phyloP scores from a whole-genome alignment of 352 stramenopile species.

The Phytopythium kandeliae region DNA sequence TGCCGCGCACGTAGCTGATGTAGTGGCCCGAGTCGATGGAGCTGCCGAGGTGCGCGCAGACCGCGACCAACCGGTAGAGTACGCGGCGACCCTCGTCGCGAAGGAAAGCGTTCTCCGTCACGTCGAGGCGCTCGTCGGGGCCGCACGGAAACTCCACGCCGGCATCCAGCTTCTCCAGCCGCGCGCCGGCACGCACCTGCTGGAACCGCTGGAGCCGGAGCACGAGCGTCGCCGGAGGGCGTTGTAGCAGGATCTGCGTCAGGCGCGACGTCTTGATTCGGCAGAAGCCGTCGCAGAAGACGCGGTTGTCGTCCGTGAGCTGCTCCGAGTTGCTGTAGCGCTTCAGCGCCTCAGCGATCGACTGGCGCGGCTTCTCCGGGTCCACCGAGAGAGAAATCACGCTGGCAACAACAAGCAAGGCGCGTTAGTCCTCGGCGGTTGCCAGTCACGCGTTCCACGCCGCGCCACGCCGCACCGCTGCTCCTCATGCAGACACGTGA shows the following conservation, averaged over 20 bases:
- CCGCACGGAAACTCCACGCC: constrained; percentile 54
- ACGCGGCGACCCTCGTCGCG: constrained; percentile 32
- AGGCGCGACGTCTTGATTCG: constrained; percentile 55
- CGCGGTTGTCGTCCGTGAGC: constrained; percentile 53
- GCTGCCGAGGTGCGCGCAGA: constrained; percentile 66
- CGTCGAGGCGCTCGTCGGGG: constrained; percentile 32
- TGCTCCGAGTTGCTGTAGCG: constrained; percentile 48
- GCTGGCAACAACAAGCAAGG: too few species aligned
- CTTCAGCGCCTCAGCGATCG: constrained; percentile 48
- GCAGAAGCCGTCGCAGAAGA: constrained; percentile 68
- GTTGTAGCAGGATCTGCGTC: constrained; percentile 71
- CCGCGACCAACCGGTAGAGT: constrained; percentile 51
- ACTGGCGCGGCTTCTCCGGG: constrained; percentile 28
- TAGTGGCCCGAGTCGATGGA: constrained; percentile 71
- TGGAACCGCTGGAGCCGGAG: constrained; percentile 73
- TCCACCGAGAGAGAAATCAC: constrained; percentile 58
- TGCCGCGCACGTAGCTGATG: constrained; percentile 44
- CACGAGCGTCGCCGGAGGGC: constrained; percentile 40
- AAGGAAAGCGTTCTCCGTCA: constrained; percentile 65
- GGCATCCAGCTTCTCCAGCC: constrained; percentile 47
- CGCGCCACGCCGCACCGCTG: constrained; percentile 18
- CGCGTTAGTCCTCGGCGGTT: too few species aligned
- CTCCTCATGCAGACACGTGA: constrained; percentile 73
- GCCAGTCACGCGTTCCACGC: too few species aligned
- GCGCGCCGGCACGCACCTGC: constrained; percentile 22